Evolutionary conservation across 352 stramenopile species (phyloP).

Genomic region (Lagenidium giganteum): DNA sequence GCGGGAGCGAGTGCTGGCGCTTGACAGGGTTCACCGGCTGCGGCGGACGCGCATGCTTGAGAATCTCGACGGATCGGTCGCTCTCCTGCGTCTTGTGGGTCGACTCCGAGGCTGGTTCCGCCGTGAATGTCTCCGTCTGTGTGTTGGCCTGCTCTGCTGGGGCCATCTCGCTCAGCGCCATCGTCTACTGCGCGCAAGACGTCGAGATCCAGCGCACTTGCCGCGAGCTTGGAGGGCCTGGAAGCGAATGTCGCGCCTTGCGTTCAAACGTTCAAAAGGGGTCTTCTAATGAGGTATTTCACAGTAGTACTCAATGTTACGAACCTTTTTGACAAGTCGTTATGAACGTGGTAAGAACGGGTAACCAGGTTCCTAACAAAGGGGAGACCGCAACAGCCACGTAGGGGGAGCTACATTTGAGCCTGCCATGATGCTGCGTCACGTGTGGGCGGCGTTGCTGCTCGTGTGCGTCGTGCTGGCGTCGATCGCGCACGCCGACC

Average conservation of each 20-base stretch:
- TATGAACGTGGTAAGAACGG: too few relatives aligned
- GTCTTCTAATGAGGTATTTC: conserved; percentile 1
- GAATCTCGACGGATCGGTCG: too few relatives aligned
- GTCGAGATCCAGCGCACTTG: neutral
- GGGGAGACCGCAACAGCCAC: too few relatives aligned
- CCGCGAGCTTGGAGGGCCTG: neutral
- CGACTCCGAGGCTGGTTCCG: neutral
- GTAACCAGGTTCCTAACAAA: neutral
- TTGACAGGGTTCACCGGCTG: too few relatives aligned
- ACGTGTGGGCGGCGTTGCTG: conserved; percentile 26
- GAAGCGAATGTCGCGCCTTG: conserved; percentile 1
- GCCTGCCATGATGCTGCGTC: conserved; percentile 13
- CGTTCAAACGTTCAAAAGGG: conserved; percentile 24
- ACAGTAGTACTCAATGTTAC: conserved; percentile 2
- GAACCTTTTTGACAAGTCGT: neutral
- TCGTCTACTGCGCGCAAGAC: neutral
- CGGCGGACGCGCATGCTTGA: too few relatives aligned
- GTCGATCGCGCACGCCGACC: conserved; percentile 25
- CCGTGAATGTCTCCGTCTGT: too few relatives aligned
- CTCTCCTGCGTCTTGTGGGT: neutral
- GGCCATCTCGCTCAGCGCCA: conserved; percentile 10
- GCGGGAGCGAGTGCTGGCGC: neutral
- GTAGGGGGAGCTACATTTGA: too few relatives aligned
- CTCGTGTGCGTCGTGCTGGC: conserved; percentile 15
- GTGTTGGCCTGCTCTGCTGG: conserved; percentile 5